These are phyloP conservation scores for Aspergillus neotritici DNA, from an alignment of 2,329 filamentous ascomycete genomes.

Conservation along the genomic window DNA sequence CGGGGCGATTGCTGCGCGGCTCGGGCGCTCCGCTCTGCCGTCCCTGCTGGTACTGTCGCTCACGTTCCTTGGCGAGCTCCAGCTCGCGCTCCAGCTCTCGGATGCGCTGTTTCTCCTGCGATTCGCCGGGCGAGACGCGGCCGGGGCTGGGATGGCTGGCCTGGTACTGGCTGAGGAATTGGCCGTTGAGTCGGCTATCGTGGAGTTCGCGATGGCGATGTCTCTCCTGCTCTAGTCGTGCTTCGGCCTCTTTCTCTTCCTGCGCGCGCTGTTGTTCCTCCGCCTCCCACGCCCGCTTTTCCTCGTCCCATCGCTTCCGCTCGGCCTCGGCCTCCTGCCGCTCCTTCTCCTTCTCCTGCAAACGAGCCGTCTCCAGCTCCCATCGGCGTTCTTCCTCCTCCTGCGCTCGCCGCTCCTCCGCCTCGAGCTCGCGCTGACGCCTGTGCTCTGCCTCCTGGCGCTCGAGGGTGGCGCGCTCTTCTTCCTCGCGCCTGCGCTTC, in stretches of 20 bases:
- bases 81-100: conserved; percentile 72
- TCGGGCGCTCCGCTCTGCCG: conserved; percentile 40
- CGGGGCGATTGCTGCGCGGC: conserved; percentile 27
- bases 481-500: conserved; percentile 56
- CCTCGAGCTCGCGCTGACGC: conserved; percentile 45
- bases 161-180: conserved; percentile 82
- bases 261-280: conserved; percentile 65
- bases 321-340: conserved; percentile 42
- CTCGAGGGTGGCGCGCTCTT: conserved; percentile 46
- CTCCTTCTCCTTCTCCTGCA: conserved; percentile 55
- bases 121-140: conserved; percentile 39
- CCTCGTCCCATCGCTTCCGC: conserved; percentile 46
- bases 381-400: conserved; percentile 43
- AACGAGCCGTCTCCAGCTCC: conserved; percentile 42
- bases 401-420: conserved; percentile 43
- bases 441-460: conserved; percentile 51
- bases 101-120: conserved; percentile 61
- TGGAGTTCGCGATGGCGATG: conserved; percentile 55
- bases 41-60: conserved; percentile 58
- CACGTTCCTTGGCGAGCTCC: conserved; percentile 61
- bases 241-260: conserved; percentile 70
- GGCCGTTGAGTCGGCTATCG: conserved; percentile 68
- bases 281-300: conserved; percentile 64
- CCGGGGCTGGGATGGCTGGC: conserved; percentile 54
- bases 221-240: conserved; percentile 61